Evolutionary conservation across 768 basidiomycete genomes (phyloP), one percentile per base, ranked within the genome.

Genomic region (Trametes cubensis): DNA sequence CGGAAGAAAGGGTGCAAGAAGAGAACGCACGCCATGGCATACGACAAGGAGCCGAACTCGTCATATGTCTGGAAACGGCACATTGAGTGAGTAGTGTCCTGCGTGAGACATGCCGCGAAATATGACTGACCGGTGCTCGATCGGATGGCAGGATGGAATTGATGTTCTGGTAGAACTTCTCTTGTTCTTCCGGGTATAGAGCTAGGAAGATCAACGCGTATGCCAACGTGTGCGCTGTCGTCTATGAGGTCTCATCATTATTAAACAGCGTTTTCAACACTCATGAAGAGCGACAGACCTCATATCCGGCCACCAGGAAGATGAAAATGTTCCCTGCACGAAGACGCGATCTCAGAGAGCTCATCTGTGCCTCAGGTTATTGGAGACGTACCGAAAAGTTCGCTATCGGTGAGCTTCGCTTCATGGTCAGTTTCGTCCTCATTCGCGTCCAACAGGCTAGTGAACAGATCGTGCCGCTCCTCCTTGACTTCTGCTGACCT

Each of bases 291-390:
- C 8, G 15, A 18, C 42, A 61, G 17, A 83, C 83, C 74, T 85
- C 85, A 60, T 86, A 83, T 10, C 86, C 63, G 20, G 59, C 45
- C 21, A 88, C 69, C n/a, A 87, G 59, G 60, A 78, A 75, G 13
- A 80, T 73, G 70, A 76, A 79, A 25, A 76, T 67, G 60, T 79
- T 78, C 6, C 73, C 74, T 73, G 54, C 6, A 1, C 11, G 30
- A 28, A 34, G 11, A 4, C 10, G 34, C 34, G 34, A 34, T 34
- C 10, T 34, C 34, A 34, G 34, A 30, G 28, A 30, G 8, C 28
- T 30, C 28, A 4, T 34, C 34, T 34, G 11, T 34, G 34, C 10
- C 10, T 34, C 28, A 30, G 8, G 28, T 30, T 34, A 11, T 34
- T 34, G 6, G 10, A 34, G 34, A 55, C 71, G 14, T 51, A 76